Conservation (phyloP, 257 asterid species). For the Nicotiana tomentosiformis region DNA sequence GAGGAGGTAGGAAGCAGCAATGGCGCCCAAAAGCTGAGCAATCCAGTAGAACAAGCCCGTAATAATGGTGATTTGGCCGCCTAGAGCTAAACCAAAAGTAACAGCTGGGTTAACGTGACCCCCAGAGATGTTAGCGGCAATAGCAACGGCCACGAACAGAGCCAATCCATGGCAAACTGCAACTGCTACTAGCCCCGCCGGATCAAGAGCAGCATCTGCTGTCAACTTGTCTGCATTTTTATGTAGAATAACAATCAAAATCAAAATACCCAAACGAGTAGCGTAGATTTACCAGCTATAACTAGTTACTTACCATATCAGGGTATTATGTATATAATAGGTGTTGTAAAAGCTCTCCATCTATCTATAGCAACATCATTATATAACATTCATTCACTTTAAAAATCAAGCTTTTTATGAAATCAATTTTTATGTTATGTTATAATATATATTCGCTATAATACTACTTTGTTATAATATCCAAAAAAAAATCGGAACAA, state of each 20-base stretch:
- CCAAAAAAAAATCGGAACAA: too few relatives aligned
- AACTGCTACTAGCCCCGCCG: conserved; percentile 53
- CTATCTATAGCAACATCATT: too few relatives aligned
- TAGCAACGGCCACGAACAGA: conserved; percentile 55
- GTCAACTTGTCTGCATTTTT: conserved; percentile 42
- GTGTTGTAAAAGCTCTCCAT: too few relatives aligned
- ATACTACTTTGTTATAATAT: too few relatives aligned
- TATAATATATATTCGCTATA: too few relatives aligned
- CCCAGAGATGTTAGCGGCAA: conserved; percentile 71
- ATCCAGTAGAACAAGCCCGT: conserved; percentile 59
- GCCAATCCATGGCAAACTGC: conserved; percentile 61
- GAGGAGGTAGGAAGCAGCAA: conserved; percentile 43
- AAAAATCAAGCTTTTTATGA: too few relatives aligned
- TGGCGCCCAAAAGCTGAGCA: conserved; percentile 60
- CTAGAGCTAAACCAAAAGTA: conserved; percentile 63
- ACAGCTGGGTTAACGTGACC: conserved; percentile 80
- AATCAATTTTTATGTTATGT: too few relatives aligned
- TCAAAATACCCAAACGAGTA: too few relatives aligned
- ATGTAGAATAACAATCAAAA: too few relatives aligned
- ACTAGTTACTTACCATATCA: neutral
- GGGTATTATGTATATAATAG: too few relatives aligned
- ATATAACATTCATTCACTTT: too few relatives aligned
- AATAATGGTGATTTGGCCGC: conserved; percentile 64
- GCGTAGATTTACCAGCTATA: neutral
- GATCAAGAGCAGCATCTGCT: conserved; percentile 44